Percentiles rank a stretch among this genome's conserved stretches.
Evolutionary conservation across 345 rosid genomes (phyloP).

Genomic region (Euphorbia lathyris): DNA sequence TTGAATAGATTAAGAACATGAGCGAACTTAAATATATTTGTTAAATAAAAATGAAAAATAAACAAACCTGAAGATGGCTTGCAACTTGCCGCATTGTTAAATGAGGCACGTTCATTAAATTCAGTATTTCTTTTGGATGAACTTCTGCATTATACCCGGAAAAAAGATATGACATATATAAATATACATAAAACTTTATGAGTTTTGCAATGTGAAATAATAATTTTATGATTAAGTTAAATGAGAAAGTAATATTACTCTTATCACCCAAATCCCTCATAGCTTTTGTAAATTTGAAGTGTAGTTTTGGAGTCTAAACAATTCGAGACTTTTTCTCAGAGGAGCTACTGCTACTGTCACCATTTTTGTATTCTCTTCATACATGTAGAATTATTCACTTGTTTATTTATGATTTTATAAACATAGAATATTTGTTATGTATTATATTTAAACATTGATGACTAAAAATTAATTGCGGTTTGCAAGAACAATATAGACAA

Average conservation of each 20-base stretch:
- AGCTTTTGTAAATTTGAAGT: slow-evolving; percentile 44
- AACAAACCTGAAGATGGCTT: slow-evolving; percentile 60
- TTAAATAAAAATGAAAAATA: too few relatives aligned
- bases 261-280: slow-evolving; percentile 31
- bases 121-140: slow-evolving; percentile 37
- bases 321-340: background rate
- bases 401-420: background rate
- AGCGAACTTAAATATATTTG: too few relatives aligned
- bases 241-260: slow-evolving; percentile 23
- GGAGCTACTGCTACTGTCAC: background rate
- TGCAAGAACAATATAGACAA: too few relatives aligned
- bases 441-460: too few relatives aligned
- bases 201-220: too few relatives aligned
- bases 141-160: slow-evolving; percentile 30
- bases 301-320: slow-evolving; percentile 39
- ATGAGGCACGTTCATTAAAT: slow-evolving; percentile 41
- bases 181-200: too few relatives aligned
- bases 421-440: too few relatives aligned
- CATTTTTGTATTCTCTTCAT: background rate
- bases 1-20: too few relatives aligned
- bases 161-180: too few relatives aligned
- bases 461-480: too few relatives aligned
- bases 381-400: background rate
- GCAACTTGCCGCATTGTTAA: slow-evolving; percentile 45
- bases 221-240: too few relatives aligned